Percentiles rank a stretch among this genome's conserved stretches.
phyloP scores from a whole-genome alignment of 495 filamentous ascomycete genomes.

The Oidiodendron maius region DNA sequence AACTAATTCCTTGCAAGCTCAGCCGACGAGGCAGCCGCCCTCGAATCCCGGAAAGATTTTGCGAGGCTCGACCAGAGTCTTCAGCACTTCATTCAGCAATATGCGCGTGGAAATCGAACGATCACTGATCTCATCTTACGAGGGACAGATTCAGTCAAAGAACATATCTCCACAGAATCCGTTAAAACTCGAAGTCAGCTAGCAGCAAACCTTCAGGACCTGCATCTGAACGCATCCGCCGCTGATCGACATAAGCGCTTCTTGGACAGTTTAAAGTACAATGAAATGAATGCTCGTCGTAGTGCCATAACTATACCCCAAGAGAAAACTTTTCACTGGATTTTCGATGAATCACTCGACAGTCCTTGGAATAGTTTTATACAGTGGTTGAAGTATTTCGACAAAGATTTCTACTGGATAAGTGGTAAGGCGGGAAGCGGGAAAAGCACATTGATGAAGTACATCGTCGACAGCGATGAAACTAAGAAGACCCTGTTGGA shows the following conservation, averaged over 20 bases:
- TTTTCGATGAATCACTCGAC: constrained; percentile 5
- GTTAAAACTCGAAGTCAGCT: background rate
- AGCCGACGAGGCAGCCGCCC: background rate
- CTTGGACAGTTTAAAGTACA: constrained; percentile 21
- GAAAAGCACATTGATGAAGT: constrained; percentile 35
- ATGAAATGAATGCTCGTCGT: constrained; percentile 20
- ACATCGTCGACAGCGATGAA: constrained; percentile 10
- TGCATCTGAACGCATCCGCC: background rate
- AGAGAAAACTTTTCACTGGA: constrained; percentile 22
- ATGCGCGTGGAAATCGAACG: background rate
- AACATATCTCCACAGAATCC: background rate
- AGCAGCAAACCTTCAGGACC: background rate
- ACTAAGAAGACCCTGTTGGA: constrained; percentile 1
- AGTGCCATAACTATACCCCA: constrained; percentile 14
- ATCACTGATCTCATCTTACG: background rate
- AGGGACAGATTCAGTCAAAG: constrained; percentile 4
- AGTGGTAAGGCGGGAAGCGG: constrained; percentile 30
- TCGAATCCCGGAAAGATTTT: background rate
- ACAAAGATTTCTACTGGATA: constrained; percentile 25
- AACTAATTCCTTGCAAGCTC: background rate
- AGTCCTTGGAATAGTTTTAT: constrained; percentile 22
- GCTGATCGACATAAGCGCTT: constrained; percentile 1
- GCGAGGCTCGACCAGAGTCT: constrained; percentile 1
- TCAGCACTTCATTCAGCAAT: constrained; percentile 3
- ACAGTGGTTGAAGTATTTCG: constrained; percentile 26